phyloP scores from a whole-genome alignment of 78 protist genomes.

The Planoprotostelium fungivorum region DNA sequence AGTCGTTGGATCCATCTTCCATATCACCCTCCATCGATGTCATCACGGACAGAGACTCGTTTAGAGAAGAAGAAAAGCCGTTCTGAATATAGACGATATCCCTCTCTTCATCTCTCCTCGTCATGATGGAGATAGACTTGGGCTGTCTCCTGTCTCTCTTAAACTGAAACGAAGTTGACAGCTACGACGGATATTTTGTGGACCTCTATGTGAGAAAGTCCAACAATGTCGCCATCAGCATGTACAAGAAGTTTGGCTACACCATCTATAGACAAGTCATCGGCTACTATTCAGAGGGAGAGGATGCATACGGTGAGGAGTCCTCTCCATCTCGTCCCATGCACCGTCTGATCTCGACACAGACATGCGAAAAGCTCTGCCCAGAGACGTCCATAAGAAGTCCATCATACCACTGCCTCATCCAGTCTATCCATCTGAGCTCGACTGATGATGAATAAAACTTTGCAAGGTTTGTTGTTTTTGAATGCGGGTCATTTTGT shows the following conservation, averaged over 20 bases:
- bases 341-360: background rate
- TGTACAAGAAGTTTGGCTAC: conserved; percentile 89
- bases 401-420: conserved; percentile 70
- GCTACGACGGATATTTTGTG: conserved; percentile 88
- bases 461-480: too few species aligned
- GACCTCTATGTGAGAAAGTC: conserved; percentile 93
- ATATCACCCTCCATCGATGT: too few species aligned
- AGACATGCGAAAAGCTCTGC: conserved; percentile 79
- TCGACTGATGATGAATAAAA: conserved; percentile 21
- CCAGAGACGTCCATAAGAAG: conserved; percentile 79
- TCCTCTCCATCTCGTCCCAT: background rate
- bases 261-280: conserved; percentile 77
- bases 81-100: background rate
- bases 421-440: conserved; percentile 50
- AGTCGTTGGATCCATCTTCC: conserved; percentile 2
- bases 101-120: too few species aligned
- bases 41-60: too few species aligned
- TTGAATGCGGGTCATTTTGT: too few species aligned
- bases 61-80: background rate
- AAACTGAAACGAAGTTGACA: background rate
- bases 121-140: background rate
- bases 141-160: background rate
- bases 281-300: conserved; percentile 89
- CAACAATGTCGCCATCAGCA: conserved; percentile 85
- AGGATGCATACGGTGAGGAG: conserved; percentile 79